Base-by-base conservation (phyloP, 371 early-diverging fungal species). In the Mortierella sp. region DNA sequence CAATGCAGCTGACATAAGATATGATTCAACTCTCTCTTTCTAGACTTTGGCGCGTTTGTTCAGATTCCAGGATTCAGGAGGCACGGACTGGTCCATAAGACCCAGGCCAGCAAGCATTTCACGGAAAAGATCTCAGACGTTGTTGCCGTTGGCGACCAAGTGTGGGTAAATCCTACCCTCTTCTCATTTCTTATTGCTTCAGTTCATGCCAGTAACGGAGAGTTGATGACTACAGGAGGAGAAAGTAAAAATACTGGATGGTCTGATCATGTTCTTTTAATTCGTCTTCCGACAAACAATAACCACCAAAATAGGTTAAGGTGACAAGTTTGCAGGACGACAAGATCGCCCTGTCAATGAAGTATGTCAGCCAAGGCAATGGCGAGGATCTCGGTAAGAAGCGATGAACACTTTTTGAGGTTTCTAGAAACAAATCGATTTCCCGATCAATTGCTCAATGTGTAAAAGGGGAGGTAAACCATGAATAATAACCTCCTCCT, bases 271-370 rank as follows among this genome's bases (percentile, higher is more conserved):
- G 27, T 35, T 14, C 24, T 65, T 5, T 18, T 65, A 6, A 12
- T 68, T 43, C 11, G 65, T 29, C 0, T 70, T 56, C 21, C 38
- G 7, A 68, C 38, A 68, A 21, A 18, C 18, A 21, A 51, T 51
- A 49, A 16, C 51, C 21, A 46, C 27, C 10, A 65, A 27, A 63
- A 79, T 58, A 84, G 84, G 81, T 84, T 58, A 84, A 84, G 70
- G 85, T 81, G 41, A 84, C 71, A 3, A 84, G 77, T 72, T 4
- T 80, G 27, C 85, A 84, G 79, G 85, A 84, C n/a, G 77, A 78
- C 60, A 84, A 84, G 72, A 81, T 84, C 43, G 78, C 85, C 29
- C 65, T 84, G 18, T 84, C 85, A 32, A 84, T 84, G 85, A 84
- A 84, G 54, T 76, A 84, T 74, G 85, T 84, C 29, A 78, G 68